Conservation (phyloP, 176 grass and related monocot genomes). For the Triticum urartu region DNA sequence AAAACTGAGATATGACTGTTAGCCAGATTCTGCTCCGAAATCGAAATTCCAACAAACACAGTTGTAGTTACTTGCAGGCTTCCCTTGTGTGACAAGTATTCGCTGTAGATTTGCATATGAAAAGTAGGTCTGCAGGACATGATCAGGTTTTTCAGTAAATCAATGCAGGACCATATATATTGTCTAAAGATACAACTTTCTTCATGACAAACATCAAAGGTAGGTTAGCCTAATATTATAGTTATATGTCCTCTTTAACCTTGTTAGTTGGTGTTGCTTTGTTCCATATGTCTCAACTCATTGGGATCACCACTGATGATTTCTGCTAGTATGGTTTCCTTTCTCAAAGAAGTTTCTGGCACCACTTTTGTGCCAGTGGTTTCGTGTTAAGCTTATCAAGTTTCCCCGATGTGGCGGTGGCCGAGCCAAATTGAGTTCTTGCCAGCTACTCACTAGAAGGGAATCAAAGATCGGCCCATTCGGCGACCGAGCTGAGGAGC, state of each 20-base stretch:
- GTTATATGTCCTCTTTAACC: conserved; percentile 12
- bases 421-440: background rate
- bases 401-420: background rate
- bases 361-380: background rate
- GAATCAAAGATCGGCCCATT: background rate
- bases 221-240: conserved; percentile 31
- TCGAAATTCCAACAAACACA: background rate
- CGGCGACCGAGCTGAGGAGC: background rate
- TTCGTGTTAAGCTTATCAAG: background rate
- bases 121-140: conserved; percentile 19
- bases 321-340: background rate
- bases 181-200: conserved; percentile 35
- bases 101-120: conserved; percentile 13
- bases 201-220: conserved; percentile 32
- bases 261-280: conserved; percentile 23
- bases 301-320: conserved; percentile 20
- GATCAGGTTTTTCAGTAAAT: conserved; percentile 31
- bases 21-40: background rate
- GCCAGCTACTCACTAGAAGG: background rate
- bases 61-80: background rate
- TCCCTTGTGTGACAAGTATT: background rate
- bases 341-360: background rate
- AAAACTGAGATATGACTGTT: background rate
- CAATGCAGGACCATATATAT: conserved; percentile 23
- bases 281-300: conserved; percentile 27